Evolutionary conservation across 2,329 filamentous ascomycete species (phyloP).

Genomic region (Beauveria asiatica): DNA sequence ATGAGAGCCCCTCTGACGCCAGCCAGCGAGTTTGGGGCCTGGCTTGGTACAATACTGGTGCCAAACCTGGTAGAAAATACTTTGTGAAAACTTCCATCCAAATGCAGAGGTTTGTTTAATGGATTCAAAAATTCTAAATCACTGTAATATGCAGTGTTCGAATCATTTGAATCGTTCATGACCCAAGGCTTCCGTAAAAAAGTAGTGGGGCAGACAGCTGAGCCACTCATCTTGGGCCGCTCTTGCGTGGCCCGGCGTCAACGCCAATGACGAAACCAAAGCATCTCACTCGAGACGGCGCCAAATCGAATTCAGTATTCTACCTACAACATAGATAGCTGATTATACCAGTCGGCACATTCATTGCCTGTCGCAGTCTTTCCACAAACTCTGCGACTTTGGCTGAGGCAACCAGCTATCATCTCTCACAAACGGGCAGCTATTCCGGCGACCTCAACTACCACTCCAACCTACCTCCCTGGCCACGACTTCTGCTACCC

Average conservation of each 20-base stretch:
- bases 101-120: neutral
- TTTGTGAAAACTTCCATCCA: neutral
- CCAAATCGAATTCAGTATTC: neutral
- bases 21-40: neutral
- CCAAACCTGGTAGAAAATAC: no score
- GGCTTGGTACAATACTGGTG: no score
- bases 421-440: neutral
- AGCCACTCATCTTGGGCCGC: conserved; percentile 7
- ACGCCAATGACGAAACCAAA: conserved; percentile 13
- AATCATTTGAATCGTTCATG: no score
- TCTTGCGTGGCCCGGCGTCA: conserved; percentile 9
- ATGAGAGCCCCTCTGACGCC: neutral
- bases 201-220: conserved; percentile 7
- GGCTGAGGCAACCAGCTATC: neutral
- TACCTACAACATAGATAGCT: neutral
- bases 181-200: neutral
- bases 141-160: no score
- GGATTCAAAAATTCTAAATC: neutral
- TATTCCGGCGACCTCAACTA: neutral
- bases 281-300: conserved; percentile 6
- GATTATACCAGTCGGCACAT: neutral
- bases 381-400: neutral
- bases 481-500: neutral
- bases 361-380: neutral
- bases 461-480: neutral